phyloP scores from a whole-genome alignment of 2,329 filamentous ascomycete species.

The Verticillium klebahnii region DNA sequence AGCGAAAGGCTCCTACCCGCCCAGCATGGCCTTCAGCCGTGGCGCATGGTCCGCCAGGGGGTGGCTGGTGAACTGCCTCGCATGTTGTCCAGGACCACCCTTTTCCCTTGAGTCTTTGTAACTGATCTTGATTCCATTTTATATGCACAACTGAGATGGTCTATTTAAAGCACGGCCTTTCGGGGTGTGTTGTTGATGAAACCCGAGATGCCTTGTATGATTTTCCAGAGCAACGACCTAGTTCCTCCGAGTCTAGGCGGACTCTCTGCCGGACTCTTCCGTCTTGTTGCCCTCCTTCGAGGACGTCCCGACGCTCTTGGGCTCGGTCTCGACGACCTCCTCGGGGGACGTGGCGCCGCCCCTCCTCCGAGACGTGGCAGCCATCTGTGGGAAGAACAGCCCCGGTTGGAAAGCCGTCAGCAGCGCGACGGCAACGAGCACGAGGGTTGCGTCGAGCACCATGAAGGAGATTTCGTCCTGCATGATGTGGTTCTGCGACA shows the following conservation, averaged over 20 bases:
- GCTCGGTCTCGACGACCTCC: conserved; percentile 6
- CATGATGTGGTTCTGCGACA: conserved; percentile 48
- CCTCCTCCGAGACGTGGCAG: conserved; percentile 4
- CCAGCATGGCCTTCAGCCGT: conserved; percentile 12
- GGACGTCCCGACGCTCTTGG: conserved; percentile 13
- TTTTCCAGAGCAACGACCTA: too few relatives aligned
- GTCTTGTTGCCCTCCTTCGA: conserved; percentile 6
- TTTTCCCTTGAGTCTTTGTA: too few relatives aligned
- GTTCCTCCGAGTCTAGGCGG: background rate
- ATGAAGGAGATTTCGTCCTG: conserved; percentile 57
- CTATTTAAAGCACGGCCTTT: background rate
- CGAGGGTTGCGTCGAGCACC: conserved; percentile 48
- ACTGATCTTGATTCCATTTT: too few relatives aligned
- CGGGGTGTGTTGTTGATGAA: background rate
- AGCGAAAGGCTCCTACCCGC: too few relatives aligned
- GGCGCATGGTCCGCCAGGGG: conserved; percentile 49
- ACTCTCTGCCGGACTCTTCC: conserved; percentile 1
- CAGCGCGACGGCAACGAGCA: conserved; percentile 43
- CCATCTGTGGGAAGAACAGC: conserved; percentile 51
- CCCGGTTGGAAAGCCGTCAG: conserved; percentile 51
- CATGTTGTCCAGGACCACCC: too few relatives aligned
- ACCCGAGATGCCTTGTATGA: background rate
- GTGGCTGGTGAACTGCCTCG: too few relatives aligned
- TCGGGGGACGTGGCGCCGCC: conserved; percentile 5
- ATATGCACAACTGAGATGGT: background rate